Evolutionary conservation across 345 rosid genomes (phyloP), one percentile per base, ranked within the genome.

Genomic region (Theobroma cacao): DNA sequence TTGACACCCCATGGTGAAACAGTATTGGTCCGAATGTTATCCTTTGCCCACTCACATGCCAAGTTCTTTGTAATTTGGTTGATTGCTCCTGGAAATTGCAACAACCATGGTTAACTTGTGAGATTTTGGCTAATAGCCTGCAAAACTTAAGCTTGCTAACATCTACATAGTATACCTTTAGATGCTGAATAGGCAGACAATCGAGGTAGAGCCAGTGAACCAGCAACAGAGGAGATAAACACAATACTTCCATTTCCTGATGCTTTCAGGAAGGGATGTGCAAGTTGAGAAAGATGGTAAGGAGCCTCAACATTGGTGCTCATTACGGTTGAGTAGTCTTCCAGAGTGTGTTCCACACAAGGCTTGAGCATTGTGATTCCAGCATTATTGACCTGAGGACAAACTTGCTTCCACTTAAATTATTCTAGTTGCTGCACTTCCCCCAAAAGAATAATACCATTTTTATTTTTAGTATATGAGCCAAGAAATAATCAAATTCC

Each of bases 1-100:
- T 7, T 64, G 71, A 83, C 78, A 34, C 70, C 30, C 83, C 80
- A 80, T 20, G 93, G 94, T 1, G 93, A 88, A n/a, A 89, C 88
- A 26, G 82, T 70, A 31, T 92, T 91, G 31, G 82, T 60, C 80
- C 94, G 85, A 79, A 91, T 90, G n/a, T 80, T 83, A 73, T 91
- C 94, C 15, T 75, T 88, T 11, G 91, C 94, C 93, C 97, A 90
- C 77, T 91, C 95, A 61, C 94, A 93, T n/a, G 94, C 91, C 81
- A 89, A 79, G 53, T 85, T 85, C 78, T 71, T 91, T 0, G 92
- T 62, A 28, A 91, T 79, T 73, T 87, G 93, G 53, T 84, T 84
- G 68, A 88, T 59, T 7, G 94, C 93, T 60, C 89, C 93, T 88
- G 78, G 78, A 8, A 41, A 66, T 7, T n/a, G 41, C 75, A 50